These are phyloP conservation scores for Kwoniella heveanensis DNA, from an alignment of 768 basidiomycete genomes.

Conservation along the genomic window DNA sequence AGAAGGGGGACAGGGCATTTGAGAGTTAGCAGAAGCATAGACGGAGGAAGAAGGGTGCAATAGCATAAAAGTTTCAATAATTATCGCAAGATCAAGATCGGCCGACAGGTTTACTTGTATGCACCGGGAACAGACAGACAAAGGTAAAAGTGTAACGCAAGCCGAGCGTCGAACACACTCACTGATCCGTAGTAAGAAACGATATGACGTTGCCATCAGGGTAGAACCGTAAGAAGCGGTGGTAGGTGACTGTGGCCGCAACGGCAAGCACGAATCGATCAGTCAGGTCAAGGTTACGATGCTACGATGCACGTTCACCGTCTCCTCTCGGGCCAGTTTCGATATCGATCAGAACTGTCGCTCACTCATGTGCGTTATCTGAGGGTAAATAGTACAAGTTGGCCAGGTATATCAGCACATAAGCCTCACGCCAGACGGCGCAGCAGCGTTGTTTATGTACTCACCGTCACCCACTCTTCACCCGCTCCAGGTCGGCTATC, in stretches of 20 bases:
- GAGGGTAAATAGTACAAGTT: constrained; percentile 7
- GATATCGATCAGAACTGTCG: no score
- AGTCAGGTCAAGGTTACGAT: not conserved
- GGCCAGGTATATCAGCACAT: not conserved
- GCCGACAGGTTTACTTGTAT: no score
- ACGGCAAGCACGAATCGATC: not conserved
- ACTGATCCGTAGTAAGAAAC: constrained; percentile 73
- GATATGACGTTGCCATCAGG: constrained; percentile 84
- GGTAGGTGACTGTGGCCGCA: constrained; percentile 83
- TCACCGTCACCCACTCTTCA: constrained; percentile 84
- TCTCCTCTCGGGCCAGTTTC: no score
- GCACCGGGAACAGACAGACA: no score
- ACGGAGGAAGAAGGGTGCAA: no score
- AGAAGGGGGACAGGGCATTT: no score
- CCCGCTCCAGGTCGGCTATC: constrained; percentile 72
- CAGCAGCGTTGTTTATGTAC: constrained; percentile 54
- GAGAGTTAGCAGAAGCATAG: no score
- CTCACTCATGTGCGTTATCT: constrained; percentile 73
- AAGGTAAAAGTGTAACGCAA: no score
- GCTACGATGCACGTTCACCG: no score
- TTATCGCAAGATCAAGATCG: no score
- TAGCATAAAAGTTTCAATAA: no score
- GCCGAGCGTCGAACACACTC: constrained; percentile 22
- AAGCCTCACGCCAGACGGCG: no score
- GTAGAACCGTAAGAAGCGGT: constrained; percentile 90